Conservation (phyloP, 2,329 filamentous ascomycete genomes). For the Cercospora janseana region DNA sequence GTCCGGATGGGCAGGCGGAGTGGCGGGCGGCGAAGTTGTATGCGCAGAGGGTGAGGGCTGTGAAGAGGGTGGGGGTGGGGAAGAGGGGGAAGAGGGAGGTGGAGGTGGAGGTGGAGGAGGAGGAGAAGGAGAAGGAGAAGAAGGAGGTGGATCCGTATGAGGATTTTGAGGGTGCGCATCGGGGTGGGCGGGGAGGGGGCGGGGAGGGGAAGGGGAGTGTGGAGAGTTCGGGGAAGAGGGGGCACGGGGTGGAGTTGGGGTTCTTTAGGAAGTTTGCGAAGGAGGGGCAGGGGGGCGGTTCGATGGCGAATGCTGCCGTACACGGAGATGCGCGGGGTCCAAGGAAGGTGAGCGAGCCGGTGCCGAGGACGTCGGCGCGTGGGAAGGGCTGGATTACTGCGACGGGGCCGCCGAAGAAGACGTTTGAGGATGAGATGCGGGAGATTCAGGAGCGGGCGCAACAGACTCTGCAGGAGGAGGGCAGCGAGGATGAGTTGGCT, state of each 20-base stretch:
- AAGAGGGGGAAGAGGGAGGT: not conserved
- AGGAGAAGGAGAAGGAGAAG: conserved; percentile 19
- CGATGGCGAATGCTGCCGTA: too few species aligned
- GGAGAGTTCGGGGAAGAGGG: not conserved
- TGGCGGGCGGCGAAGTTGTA: conserved; percentile 13
- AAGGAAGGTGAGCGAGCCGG: conserved; percentile 5
- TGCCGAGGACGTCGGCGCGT: not conserved
- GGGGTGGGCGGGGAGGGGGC: not conserved
- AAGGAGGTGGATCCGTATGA: conserved; percentile 41
- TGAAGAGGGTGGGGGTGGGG: conserved; percentile 31
- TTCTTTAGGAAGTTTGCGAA: conserved; percentile 28
- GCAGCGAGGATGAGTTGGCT: conserved; percentile 24
- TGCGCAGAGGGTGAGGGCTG: conserved; percentile 13
- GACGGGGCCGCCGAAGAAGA: conserved; percentile 30
- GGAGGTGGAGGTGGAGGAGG: not conserved
- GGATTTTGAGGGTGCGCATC: conserved; percentile 45
- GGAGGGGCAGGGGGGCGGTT: too few species aligned
- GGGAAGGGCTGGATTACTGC: conserved; percentile 14
- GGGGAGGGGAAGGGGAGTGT: not conserved
- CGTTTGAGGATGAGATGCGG: conserved; percentile 37
- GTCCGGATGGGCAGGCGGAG: conserved; percentile 3
- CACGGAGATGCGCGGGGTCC: conserved; percentile 3
- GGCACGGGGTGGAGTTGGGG: conserved; percentile 21
- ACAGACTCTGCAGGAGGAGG: conserved; percentile 23
- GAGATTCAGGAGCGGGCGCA: conserved; percentile 32